Evolutionary conservation across 2,329 filamentous ascomycete species (phyloP).

Genomic region (Cladosporium sphaerospermum): DNA sequence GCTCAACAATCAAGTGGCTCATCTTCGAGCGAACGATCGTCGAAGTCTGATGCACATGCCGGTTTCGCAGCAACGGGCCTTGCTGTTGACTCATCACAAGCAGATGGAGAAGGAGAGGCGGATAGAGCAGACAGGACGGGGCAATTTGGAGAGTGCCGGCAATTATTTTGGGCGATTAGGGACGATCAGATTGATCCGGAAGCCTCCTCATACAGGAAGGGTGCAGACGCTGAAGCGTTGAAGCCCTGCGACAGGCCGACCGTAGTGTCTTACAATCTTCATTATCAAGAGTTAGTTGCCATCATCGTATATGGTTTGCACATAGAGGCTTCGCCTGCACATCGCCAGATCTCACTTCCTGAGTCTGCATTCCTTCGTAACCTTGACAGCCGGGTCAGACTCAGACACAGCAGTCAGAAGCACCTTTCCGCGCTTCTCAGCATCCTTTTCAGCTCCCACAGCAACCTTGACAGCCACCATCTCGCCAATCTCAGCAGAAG

Average conservation of each 20-base stretch:
- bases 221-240: conserved; percentile 6
- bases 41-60: conserved; percentile 9
- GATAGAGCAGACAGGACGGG: conserved; percentile 2
- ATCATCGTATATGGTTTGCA: too few species aligned
- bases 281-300: too few species aligned
- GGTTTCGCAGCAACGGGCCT: conserved; percentile 6
- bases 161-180: conserved; percentile 3
- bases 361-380: conserved; percentile 4
- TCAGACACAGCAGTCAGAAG: conserved; percentile 11
- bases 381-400: neutral
- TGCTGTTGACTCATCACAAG: conserved; percentile 11
- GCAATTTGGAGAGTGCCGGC: conserved; percentile 10
- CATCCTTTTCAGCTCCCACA: conserved; percentile 37
- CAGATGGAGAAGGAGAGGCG: conserved; percentile 6
- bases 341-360: neutral
- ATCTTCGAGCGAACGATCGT: conserved; percentile 6
- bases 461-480: conserved; percentile 21
- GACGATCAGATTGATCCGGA: conserved; percentile 6
- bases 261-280: too few species aligned
- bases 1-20: conserved; percentile 2
- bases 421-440: conserved; percentile 40
- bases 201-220: conserved; percentile 11
- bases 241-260: neutral
- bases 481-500: neutral
- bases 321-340: too few species aligned